Evolutionary conservation across 106 monocot genomes (phyloP).

Genomic region (Dioscorea dumetorum): DNA sequence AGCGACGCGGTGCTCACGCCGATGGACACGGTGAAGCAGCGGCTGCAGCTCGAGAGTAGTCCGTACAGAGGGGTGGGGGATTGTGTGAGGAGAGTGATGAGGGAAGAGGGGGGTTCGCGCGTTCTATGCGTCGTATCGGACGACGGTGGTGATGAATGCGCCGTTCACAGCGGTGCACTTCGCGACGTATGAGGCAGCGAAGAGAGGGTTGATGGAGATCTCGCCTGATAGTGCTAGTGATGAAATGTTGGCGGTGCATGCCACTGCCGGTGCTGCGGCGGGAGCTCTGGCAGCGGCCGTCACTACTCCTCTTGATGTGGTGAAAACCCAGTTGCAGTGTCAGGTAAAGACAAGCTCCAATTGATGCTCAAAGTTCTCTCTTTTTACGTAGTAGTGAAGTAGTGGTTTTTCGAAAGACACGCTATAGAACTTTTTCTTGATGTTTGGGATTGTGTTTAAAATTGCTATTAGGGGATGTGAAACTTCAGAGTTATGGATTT

Average conservation of each 20-base stretch:
- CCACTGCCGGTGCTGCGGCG: slow-evolving; percentile 79
- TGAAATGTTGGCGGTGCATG: slow-evolving; percentile 62
- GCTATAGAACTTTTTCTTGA: no score
- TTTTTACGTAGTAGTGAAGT: no score
- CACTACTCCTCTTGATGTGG: slow-evolving; percentile 91
- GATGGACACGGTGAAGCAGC: slow-evolving; percentile 94
- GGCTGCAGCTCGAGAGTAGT: slow-evolving; percentile 74
- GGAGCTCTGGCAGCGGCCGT: slow-evolving; percentile 76
- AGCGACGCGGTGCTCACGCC: slow-evolving; percentile 96
- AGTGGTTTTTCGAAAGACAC: no score
- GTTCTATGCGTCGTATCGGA: slow-evolving; percentile 73
- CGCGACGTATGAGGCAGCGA: slow-evolving; percentile 88
- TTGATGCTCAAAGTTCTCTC: no score
- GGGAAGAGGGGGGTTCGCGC: slow-evolving; percentile 76
- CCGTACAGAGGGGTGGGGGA: slow-evolving; percentile 79
- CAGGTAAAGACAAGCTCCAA: slow-evolving; percentile 36
- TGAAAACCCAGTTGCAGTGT: slow-evolving; percentile 92
- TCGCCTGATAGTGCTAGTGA: slow-evolving; percentile 37
- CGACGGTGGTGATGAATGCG: slow-evolving; percentile 95
- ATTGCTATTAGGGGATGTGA: no score
- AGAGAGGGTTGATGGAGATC: slow-evolving; percentile 51
- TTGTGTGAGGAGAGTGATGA: slow-evolving; percentile 56
- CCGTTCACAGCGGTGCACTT: slow-evolving; percentile 94
- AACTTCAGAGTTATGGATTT: no score
- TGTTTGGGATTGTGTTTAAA: no score